Conservation (phyloP, 2,329 filamentous ascomycete species). For the Alternaria atra region DNA sequence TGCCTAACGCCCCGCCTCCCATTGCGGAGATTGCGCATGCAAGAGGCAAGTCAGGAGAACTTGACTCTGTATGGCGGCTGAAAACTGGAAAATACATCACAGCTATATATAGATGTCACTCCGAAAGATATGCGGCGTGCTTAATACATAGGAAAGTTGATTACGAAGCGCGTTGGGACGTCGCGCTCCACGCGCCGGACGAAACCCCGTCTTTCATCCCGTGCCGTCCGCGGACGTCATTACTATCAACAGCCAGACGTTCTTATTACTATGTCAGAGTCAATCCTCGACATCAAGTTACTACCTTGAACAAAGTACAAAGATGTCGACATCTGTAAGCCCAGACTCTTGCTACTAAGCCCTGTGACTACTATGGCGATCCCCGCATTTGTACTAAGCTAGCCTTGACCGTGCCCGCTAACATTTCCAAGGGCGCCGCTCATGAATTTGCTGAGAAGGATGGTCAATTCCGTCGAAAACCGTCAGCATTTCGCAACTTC, state of each 20-base stretch:
- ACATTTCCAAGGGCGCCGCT: background rate
- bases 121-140: background rate
- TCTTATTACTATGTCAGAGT: background rate
- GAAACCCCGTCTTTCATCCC: background rate
- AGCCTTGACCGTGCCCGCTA: background rate
- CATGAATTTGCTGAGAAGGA: slow-evolving; percentile 52
- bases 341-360: background rate
- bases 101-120: background rate
- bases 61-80: background rate
- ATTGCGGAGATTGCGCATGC: too few relatives aligned
- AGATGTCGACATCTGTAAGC: background rate
- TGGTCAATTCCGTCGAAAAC: slow-evolving; percentile 65
- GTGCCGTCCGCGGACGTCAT: slow-evolving; percentile 3
- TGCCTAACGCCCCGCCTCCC: too few relatives aligned
- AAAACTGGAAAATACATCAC: background rate
- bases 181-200: background rate
- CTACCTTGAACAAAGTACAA: background rate
- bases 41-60: background rate
- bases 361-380: background rate
- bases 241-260: background rate
- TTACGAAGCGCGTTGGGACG: background rate
- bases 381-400: background rate
- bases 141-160: background rate
- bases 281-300: background rate
- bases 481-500: slow-evolving; percentile 64